Evolutionary conservation across 2,329 filamentous ascomycete species (phyloP).

Genomic region (Cladophialophora psammophila): DNA sequence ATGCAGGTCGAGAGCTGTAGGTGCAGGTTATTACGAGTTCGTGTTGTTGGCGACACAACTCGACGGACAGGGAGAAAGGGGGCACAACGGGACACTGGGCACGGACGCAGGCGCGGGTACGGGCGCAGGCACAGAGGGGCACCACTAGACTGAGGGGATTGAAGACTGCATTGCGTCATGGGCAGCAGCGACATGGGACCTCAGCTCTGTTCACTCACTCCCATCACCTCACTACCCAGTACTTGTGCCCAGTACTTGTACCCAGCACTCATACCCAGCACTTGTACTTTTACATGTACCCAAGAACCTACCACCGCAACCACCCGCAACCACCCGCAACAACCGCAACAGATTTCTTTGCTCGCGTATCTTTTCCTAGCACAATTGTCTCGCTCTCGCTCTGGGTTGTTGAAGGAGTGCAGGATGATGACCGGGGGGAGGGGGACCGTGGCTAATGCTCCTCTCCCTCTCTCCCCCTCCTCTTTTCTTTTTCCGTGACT

Average conservation of each 20-base stretch:
- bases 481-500: neutral
- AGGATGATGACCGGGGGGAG: neutral
- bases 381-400: neutral
- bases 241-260: no score
- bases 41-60: neutral
- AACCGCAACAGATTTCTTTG: neutral
- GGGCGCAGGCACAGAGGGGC: no score
- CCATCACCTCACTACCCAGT: no score
- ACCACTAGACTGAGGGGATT: no score
- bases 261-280: no score
- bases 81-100: no score
- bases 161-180: no score
- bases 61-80: no score
- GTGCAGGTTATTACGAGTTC: neutral
- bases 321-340: neutral
- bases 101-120: no score
- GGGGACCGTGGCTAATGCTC: neutral
- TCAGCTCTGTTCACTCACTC: no score
- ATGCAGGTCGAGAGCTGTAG: neutral
- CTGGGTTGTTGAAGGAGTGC: neutral
- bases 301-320: neutral
- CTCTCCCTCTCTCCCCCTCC: neutral
- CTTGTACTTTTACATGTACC: no score
- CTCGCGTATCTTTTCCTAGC: slow-evolving; percentile 1
- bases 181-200: no score